Conservation (phyloP, 2,329 filamentous ascomycete species). For the Leptographium lundbergii region DNA sequence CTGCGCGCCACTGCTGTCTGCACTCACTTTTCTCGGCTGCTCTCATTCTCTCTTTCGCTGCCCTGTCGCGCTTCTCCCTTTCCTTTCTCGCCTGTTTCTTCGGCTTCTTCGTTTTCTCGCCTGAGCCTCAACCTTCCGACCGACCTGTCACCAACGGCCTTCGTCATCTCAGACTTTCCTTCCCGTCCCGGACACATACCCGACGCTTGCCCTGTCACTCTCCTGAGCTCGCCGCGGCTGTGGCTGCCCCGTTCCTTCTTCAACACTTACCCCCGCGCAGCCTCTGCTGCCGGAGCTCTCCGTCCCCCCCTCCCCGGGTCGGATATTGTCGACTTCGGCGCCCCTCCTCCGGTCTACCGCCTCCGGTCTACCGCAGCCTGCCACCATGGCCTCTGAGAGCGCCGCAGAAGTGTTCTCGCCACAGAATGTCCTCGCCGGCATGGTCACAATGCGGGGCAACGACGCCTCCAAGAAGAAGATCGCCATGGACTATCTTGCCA, state of each 20-base stretch:
- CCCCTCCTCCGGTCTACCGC: neutral
- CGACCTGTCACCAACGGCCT: neutral
- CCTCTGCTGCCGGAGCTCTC: neutral
- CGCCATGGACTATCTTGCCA: conserved; percentile 72
- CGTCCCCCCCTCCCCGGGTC: neutral
- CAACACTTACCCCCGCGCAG: neutral
- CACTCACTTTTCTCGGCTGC: neutral
- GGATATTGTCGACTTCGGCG: neutral
- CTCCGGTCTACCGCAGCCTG: neutral
- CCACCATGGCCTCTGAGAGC: conserved; percentile 53
- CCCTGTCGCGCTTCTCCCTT: neutral
- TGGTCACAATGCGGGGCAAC: conserved; percentile 82
- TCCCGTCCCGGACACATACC: too few relatives aligned
- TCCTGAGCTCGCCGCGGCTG: neutral
- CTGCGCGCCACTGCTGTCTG: neutral
- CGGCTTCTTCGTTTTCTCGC: neutral
- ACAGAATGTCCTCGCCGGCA: conserved; percentile 63
- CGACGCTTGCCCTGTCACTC: neutral
- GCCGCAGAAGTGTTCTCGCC: conserved; percentile 64
- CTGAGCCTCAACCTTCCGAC: neutral
- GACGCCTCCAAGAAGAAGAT: conserved; percentile 78
- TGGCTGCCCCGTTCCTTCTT: neutral
- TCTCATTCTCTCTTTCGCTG: neutral
- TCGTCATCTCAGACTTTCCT: neutral
- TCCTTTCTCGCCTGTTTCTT: neutral